phyloP scores from a whole-genome alignment of 345 rosid species.

The Populus davidiana region DNA sequence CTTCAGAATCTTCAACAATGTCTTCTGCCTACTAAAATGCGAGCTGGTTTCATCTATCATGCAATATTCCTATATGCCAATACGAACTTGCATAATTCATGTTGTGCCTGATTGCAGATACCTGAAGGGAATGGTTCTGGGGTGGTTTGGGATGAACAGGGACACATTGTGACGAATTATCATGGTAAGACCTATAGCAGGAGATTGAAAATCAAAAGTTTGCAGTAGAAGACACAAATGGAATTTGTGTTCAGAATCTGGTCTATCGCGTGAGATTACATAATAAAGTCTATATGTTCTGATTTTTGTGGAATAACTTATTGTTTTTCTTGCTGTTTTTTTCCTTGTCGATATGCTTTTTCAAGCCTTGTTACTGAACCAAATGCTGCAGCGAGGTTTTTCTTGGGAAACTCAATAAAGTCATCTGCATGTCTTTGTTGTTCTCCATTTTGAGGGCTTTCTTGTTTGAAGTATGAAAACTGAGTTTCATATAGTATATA shows the following conservation, averaged over 20 bases:
- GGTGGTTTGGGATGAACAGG: conserved; percentile 83
- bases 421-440: background rate
- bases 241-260: background rate
- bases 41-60: background rate
- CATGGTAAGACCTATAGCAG: conserved; percentile 59
- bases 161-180: conserved; percentile 91
- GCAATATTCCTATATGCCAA: background rate
- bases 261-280: background rate
- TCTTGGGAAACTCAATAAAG: background rate
- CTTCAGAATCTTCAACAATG: too few relatives aligned
- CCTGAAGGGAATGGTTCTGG: conserved; percentile 99
- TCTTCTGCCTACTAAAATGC: background rate
- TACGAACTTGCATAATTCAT: background rate
- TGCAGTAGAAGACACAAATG: background rate
- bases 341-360: background rate
- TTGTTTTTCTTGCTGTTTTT: background rate
- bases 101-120: conserved; percentile 42
- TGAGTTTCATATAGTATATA: background rate
- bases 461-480: background rate
- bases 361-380: background rate
- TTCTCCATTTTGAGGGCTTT: background rate
- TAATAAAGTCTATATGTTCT: background rate
- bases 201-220: background rate
- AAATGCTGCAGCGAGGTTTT: background rate
- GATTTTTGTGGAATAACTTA: background rate